A percentile compares a stretch with the other conserved stretches of the same genome.
These are phyloP conservation scores for Neurospora sp. DNA, from an alignment of 495 filamentous ascomycete genomes.

Conservation along the genomic window DNA sequence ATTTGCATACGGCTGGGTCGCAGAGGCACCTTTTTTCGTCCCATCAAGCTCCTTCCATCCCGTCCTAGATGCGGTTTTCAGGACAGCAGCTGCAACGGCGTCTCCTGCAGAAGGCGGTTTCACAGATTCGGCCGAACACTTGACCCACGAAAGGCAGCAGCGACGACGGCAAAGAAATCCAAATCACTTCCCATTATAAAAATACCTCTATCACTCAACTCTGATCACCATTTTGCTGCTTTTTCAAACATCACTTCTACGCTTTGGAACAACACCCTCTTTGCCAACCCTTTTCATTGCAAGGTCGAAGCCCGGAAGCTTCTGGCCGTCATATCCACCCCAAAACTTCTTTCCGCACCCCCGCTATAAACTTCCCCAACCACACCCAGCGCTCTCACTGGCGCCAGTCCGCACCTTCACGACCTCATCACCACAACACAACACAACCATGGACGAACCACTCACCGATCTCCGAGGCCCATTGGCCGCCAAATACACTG, in stretches of 20 bases:
- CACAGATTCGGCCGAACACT: background rate
- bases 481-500: constrained; percentile 14
- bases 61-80: background rate
- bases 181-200: background rate
- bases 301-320: background rate
- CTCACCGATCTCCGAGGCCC: background rate
- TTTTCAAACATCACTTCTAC: background rate
- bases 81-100: background rate
- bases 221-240: background rate
- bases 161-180: background rate
- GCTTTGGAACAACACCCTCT: background rate
- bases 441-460: constrained; percentile 10
- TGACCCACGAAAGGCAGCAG: background rate
- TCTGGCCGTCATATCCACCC: constrained; percentile 3
- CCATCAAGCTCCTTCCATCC: background rate
- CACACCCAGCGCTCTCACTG: background rate
- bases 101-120: background rate
- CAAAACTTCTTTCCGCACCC: constrained; percentile 2
- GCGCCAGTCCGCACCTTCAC: background rate
- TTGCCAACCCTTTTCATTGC: background rate
- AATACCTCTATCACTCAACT: background rate
- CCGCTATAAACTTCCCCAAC: constrained; percentile 3
- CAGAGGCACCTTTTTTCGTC: background rate
- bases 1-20: background rate
- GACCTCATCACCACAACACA: constrained; percentile 4